These are phyloP conservation scores for Xylariaceae sp. DNA, from an alignment of 2,329 filamentous ascomycete species.

Conservation along the genomic window DNA sequence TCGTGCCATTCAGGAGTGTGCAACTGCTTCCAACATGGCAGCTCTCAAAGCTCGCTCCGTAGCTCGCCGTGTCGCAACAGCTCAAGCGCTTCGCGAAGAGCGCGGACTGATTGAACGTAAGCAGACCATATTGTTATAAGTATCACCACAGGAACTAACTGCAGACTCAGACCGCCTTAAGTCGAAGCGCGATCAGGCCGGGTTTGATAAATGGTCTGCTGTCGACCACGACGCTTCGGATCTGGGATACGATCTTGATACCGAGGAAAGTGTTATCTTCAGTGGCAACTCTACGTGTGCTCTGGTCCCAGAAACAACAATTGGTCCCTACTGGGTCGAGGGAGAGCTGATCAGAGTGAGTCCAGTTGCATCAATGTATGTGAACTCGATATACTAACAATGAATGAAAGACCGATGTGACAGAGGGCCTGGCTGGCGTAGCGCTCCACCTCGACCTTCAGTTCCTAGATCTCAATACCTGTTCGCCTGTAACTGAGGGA, in stretches of 20 bases:
- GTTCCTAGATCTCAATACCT: constrained; percentile 37
- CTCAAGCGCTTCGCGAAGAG: constrained; percentile 37
- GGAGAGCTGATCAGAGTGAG: neutral
- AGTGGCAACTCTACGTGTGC: neutral
- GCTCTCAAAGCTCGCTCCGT: constrained; percentile 38
- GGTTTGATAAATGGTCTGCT: constrained; percentile 26
- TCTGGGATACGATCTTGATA: constrained; percentile 35
- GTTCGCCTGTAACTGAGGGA: constrained; percentile 28
- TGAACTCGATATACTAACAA: no score
- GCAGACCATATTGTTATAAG: neutral
- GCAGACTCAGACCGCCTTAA: constrained; percentile 20
- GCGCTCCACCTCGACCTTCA: constrained; percentile 40
- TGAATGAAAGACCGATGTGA: constrained; percentile 26
- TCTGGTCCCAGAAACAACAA: neutral
- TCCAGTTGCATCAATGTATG: no score
- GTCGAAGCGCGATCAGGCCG: constrained; percentile 27
- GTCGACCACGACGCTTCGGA: constrained; percentile 25
- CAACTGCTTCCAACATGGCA: constrained; percentile 33
- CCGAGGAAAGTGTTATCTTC: constrained; percentile 18
- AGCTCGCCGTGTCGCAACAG: constrained; percentile 36
- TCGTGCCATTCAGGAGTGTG: constrained; percentile 37
- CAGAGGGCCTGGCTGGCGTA: constrained; percentile 36
- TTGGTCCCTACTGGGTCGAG: neutral
- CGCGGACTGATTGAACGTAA: constrained; percentile 28
- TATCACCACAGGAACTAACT: neutral